Evolutionary conservation across 768 basidiomycete genomes (phyloP), one percentile per base, ranked within the genome.

Genomic region (Boletus tylopilopsis): DNA sequence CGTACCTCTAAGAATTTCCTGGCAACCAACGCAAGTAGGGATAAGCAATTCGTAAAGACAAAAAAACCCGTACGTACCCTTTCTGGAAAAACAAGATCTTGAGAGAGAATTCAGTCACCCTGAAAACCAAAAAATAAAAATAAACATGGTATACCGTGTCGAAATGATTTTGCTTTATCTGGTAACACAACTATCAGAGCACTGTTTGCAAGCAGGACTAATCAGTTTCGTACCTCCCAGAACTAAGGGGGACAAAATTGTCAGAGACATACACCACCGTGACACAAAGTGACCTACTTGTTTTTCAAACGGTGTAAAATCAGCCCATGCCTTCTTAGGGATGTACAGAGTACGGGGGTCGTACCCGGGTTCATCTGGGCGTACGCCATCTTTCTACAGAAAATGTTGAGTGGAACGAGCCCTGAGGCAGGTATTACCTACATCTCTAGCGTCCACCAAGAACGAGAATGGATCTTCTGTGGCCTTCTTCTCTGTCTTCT

Each of bases 101-200:
- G 9, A 56, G 24, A 51, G 22, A 48, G 18, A 21, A 12, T 22
- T 55, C 40, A 59, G 51, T 38, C 36, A 35, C 45, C 51, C 45
- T 59, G 64, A 67, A 24, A 21, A 5, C 34, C 15, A 27, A 19
- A 21, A 21, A 5, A 35, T 16, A 27, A 19, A 21, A 29, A 46
- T 15, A 25, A 43, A 44, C 18, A 36, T 5, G 57, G 66, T 54
- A 11, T 59, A 89, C 87, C 16, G 96, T 99, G 69, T 99, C 96
- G 64, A 83, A 97, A 64, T 98, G 94, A 61, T 94, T 87, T 68
- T 95, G 92, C 66, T 97, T 99, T 74, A 99, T 99, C 78, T 92
- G 68, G 74, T 10, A 35, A 47, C n/a, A 38, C 24, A n/a, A 49
- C 63, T 45, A 21, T 51, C 35, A 45, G 42, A 10, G 33, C 7